Evolutionary conservation across 805 yeast genomes (phyloP), one percentile per base, ranked within the genome.

Genomic region (Kodamaea kakaduensis): DNA sequence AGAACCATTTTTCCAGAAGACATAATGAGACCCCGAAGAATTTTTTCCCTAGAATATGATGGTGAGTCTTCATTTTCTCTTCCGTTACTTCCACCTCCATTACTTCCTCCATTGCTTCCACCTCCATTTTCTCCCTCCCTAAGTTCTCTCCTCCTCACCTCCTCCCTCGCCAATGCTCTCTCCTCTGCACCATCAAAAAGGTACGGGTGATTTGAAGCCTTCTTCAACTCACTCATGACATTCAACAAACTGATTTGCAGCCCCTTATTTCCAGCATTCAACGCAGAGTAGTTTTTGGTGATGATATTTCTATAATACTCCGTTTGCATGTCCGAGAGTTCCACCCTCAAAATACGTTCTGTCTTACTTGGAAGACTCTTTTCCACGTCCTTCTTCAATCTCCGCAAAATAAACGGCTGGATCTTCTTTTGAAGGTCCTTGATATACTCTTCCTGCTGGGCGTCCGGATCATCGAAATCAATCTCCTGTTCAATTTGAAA

Each of bases 1-100:
- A 93, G 69, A 5, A 93, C 99, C 98, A 93, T 93, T 56, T 93
- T 93, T 50, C 99, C 99, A 6, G 96, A 85, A 12, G 94, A 85
- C 98, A 93, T 93, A 45, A 93, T 85, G 68, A 93, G 67, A 10
- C 98, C 99, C 54, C 88, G 78, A 25, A 93, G 62, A 14, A 84
- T 72, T 46, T 79, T 85, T 48, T 90, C 97, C 41, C 96, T 73
- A 1, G 88, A 70, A 16, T 63, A 58, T 19, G 69, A 61, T 14
- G 81, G 81, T 21, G 79, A 25, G 9, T 19, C 22, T 19, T 19
- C 9, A 9, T 19, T 19, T 9, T 19, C 22, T n/a, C n/a, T n/a
- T n/a, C n/a, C n/a, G n/a, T n/a, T n/a, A n/a, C n/a, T n/a, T n/a
- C n/a, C n/a, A n/a, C n/a, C n/a, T n/a, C n/a, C n/a, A n/a, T n/a